A percentile compares a stretch with the other conserved stretches of the same genome.
Conservation (phyloP, 257 asterid genomes). For the Nicotiana benthamiana region DNA sequence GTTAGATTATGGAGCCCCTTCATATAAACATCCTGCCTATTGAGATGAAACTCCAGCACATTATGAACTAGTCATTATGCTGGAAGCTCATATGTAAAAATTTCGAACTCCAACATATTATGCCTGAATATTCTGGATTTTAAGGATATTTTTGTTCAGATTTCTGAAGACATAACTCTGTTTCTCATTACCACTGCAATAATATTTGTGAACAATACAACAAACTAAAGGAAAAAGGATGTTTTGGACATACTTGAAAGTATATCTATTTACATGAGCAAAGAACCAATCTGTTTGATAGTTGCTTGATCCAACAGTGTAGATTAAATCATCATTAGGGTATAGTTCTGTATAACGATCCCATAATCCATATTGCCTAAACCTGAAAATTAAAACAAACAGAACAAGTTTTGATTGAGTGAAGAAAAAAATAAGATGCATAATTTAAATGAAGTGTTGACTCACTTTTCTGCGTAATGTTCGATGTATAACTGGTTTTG, state of each 20-base stretch:
- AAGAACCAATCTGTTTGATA: constrained; percentile 51
- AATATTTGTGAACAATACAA: not conserved
- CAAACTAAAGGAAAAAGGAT: not conserved
- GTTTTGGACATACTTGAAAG: not conserved
- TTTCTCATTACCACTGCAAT: not conserved
- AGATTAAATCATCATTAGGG: constrained; percentile 36
- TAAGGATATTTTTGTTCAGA: too few relatives aligned
- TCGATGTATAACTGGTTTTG: constrained; percentile 18
- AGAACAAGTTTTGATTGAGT: too few relatives aligned
- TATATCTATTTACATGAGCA: constrained; percentile 45
- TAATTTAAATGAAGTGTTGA: not conserved
- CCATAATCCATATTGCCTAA: constrained; percentile 62
- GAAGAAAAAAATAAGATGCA: not conserved
- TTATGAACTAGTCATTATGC: too few relatives aligned
- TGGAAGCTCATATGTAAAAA: too few relatives aligned
- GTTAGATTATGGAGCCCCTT: too few relatives aligned
- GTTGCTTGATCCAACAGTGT: constrained; percentile 39
- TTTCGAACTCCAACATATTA: too few relatives aligned
- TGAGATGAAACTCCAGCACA: too few relatives aligned
- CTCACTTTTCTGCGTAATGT: not conserved
- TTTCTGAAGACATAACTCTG: too few relatives aligned
- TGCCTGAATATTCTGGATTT: too few relatives aligned
- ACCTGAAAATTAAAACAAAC: constrained; percentile 16
- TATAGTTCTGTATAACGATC: constrained; percentile 29
- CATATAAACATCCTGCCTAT: too few relatives aligned